These are phyloP conservation scores for Dendrocalamus latiflorus DNA, from an alignment of 202 grass and related monocot species.

Conservation along the genomic window DNA sequence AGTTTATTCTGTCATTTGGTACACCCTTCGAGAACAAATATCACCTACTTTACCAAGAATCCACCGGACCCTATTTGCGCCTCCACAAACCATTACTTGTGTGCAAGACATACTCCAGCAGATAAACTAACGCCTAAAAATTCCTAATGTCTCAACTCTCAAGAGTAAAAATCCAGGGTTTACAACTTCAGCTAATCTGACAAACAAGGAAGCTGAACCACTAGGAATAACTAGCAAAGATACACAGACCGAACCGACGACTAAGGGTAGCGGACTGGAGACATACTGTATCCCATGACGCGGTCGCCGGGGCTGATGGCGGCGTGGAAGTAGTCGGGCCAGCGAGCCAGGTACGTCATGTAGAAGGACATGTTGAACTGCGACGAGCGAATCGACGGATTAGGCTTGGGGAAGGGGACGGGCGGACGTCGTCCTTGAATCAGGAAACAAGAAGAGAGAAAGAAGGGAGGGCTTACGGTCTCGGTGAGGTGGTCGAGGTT, in stretches of 20 bases:
- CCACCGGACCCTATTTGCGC: background rate
- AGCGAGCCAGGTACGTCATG: constrained; percentile 98
- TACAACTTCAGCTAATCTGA: background rate
- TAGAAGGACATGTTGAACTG: constrained; percentile 99
- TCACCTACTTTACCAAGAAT: background rate
- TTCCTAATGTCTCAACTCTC: background rate
- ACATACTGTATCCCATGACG: constrained; percentile 96
- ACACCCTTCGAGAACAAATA: background rate
- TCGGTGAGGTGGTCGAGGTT: constrained; percentile 97
- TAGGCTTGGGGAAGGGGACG: background rate
- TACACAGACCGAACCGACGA: background rate
- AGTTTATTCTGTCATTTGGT: background rate
- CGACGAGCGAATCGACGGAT: background rate
- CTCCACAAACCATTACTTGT: constrained; percentile 1
- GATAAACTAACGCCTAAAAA: background rate
- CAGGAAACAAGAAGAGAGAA: background rate
- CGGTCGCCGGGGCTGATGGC: constrained; percentile 62
- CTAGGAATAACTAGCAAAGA: background rate
- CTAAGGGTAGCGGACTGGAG: background rate
- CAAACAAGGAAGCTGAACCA: constrained; percentile 3
- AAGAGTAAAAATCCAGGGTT: background rate
- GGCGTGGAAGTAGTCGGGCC: constrained; percentile 94
- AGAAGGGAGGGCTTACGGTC: constrained; percentile 37
- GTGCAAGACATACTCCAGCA: no score
- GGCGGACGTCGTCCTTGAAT: background rate